Evolutionary conservation across 306 rosid genomes (phyloP).

Genomic region (Malus asiatica): DNA sequence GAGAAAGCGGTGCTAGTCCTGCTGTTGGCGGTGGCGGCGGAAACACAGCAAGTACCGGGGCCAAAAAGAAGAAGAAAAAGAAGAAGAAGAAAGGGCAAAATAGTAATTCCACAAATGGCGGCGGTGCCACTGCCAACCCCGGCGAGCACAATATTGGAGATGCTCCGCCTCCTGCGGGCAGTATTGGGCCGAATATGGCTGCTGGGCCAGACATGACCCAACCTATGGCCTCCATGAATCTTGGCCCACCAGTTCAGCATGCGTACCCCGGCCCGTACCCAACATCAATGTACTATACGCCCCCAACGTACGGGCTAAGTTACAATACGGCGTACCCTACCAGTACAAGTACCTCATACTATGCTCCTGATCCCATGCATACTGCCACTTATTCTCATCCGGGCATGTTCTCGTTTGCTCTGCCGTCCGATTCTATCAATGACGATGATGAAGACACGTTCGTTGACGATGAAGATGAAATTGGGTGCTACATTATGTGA

Average conservation of each 20-base stretch:
- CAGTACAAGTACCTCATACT: conserved; percentile 34
- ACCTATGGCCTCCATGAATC: conserved; percentile 15
- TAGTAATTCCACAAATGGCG: conserved; percentile 24
- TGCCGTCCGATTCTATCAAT: conserved; percentile 31
- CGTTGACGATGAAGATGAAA: conserved; percentile 31
- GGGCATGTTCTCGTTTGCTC: conserved; percentile 20
- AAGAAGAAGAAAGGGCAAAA: conserved; percentile 47
- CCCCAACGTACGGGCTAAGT: conserved; percentile 43
- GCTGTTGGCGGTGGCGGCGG: background rate
- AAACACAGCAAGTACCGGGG: conserved; percentile 1
- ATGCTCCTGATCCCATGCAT: conserved; percentile 42
- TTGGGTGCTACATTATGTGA: conserved; percentile 66
- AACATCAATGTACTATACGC: conserved; percentile 26
- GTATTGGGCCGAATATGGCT: background rate
- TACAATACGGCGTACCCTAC: conserved; percentile 54
- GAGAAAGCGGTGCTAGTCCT: background rate
- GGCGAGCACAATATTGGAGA: conserved; percentile 3
- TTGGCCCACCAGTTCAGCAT: conserved; percentile 42
- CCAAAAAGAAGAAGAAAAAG: conserved; percentile 70
- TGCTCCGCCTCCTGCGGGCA: background rate
- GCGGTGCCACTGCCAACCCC: background rate
- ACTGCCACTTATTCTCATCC: conserved; percentile 17
- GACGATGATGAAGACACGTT: conserved; percentile 28
- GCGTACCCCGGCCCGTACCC: conserved; percentile 39
- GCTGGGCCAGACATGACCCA: conserved; percentile 6